Evolutionary conservation across 1,139 yeast species (phyloP), one percentile per base, ranked within the genome.

Genomic region (Saccharomyces hybrid): DNA sequence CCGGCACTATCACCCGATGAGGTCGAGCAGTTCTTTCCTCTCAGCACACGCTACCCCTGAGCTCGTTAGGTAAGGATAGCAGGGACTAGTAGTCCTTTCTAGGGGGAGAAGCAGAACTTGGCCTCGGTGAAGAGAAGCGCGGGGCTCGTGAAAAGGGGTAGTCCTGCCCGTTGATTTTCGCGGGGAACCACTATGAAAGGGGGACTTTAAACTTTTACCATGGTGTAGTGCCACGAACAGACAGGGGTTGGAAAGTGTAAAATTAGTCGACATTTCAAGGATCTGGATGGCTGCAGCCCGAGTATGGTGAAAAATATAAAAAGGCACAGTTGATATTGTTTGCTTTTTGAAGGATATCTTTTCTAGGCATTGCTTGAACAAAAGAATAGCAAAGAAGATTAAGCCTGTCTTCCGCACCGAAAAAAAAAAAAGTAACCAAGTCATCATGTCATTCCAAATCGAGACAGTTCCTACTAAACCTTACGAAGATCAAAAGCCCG

Each of bases 401-500:
- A 19, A 38, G 5, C 44, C 44, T 16, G 19, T 38, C 44, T 38
- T 38, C 19, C 24, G 8, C n/a, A 38, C 24, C 14, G 19, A 38
- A 19, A 16, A 38, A 38, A 38, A 38, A 19, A 38, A 38, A 38
- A 38, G 26, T 19, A 16, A 38, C n/a, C 4, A 38, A 19, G 34
- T 49, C 27, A 19, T 12, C 24, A 65, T 65, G 69, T 59, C 67
- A 2, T 56, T 58, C 11, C 51, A 59, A 27, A 56, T 65, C 7
- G 58, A 59, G 48, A 55, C 60, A n/a, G 60, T 66, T 8, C 58
- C 64, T 49, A 91, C 98, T n/a, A 82, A 79, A 27, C 85, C 97
- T 1, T 91, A 82, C 72, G 78, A 75, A 52, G 99, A 91, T 73
- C 99, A 93, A 72, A 93, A 90, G 71, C 99, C 99, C n/a, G 99